Evolutionary conservation across 805 yeast species (phyloP), one percentile per base, ranked within the genome.

Genomic region (Lachancea quebecensis): DNA sequence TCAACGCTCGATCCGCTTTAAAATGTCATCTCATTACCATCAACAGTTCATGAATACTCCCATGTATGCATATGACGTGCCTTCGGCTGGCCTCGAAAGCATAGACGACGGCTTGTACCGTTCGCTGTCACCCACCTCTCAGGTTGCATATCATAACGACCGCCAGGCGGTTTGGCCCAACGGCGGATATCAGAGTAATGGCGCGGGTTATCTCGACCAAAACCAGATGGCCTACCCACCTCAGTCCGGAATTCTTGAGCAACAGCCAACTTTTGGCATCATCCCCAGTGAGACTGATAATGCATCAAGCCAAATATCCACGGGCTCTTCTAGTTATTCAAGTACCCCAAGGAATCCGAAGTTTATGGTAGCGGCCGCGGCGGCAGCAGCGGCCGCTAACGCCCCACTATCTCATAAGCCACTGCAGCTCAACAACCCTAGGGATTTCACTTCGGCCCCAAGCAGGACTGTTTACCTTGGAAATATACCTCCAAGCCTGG

Each of bases 381-480:
- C 47, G 3, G 47, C 43, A 16, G 43, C 48, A 3, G 59, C 62
- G 2, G 59, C 57, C 27, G 57, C 59, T 1, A 58, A 54, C 41
- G 33, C 51, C 12, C 45, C 48, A 3, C 37, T 53, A 29, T 42
- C 57, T 9, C 44, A 44, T n/a, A 47, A 42, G n/a, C 34, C 49
- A 14, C 15, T 44, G 17, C 62, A 54, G 21, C 35, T 54, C n/a
- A 52, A 51, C 35, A 51, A 52, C 41, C 54, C 61, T 10, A 48
- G 58, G 33, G 69, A 63, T 49, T 68, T 66, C 51, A 62, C 60
- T 18, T 53, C 64, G 35, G 82, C 84, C 2, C 85, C 85, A 33
- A 82, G 89, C 16, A 78, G 97, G 62, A 88, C 97, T 0, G 95
- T 91, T 9, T 87, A 88, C 60, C 70, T 91, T 56, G 96, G 96